A percentile compares a stretch with the other conserved stretches of the same genome.
Conservation (phyloP, 192 early-diverging fungal genomes). For the Podila verticillata region DNA sequence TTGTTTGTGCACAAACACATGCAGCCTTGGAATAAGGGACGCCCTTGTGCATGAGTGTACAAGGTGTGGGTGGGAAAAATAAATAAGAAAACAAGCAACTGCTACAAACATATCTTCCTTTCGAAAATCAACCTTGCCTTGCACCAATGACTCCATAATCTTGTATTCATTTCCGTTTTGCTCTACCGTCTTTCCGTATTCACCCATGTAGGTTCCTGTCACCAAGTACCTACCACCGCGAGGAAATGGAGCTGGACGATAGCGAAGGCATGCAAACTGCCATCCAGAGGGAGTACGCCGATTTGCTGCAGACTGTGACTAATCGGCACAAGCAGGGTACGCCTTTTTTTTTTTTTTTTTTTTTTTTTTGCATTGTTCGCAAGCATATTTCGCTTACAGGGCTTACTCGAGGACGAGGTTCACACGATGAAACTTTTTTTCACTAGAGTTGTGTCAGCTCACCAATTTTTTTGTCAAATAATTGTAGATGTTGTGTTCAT, state of each 20-base stretch:
- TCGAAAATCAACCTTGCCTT: too few relatives aligned
- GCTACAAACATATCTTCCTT: too few relatives aligned
- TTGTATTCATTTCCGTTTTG: too few relatives aligned
- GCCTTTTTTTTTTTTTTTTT: not conserved
- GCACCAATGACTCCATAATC: too few relatives aligned
- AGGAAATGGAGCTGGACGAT: constrained; percentile 26
- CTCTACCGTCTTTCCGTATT: not conserved
- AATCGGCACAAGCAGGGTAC: constrained; percentile 51
- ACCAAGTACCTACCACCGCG: constrained; percentile 10
- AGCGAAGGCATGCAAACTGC: constrained; percentile 13
- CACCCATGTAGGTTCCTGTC: constrained; percentile 23
- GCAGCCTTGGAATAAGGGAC: too few relatives aligned
- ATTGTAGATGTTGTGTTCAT: constrained; percentile 33
- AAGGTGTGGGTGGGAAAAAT: too few relatives aligned
- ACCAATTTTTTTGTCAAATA: not conserved
- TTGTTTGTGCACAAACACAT: too few relatives aligned
- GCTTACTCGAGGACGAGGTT: not conserved
- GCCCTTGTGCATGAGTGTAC: too few relatives aligned
- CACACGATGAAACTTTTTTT: not conserved
- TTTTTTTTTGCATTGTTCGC: not conserved
- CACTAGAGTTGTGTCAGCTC: too few relatives aligned
- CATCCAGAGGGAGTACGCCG: constrained; percentile 37
- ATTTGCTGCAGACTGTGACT: constrained; percentile 33
- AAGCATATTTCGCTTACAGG: constrained; percentile 4
- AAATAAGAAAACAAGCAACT: too few relatives aligned